phyloP scores from a whole-genome alignment of 2,329 filamentous ascomycete genomes.

The Fusarium multiceps region DNA sequence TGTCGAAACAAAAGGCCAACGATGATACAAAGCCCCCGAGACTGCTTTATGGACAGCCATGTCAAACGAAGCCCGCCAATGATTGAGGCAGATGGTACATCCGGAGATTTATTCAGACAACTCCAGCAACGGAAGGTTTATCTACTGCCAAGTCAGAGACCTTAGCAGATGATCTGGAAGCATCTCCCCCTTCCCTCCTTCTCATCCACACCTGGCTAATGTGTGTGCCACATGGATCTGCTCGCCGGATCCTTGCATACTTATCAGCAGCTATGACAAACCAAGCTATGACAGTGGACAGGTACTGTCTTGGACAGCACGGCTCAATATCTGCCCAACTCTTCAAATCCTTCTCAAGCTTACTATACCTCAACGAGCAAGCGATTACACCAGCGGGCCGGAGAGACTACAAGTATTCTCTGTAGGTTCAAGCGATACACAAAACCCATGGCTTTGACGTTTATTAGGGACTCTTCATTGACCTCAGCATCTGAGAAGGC shows the following conservation, averaged over 20 bases:
- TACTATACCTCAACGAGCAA: background rate
- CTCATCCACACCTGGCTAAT: background rate
- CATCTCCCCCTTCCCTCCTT: background rate
- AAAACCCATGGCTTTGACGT: background rate
- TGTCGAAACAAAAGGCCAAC: constrained; percentile 18
- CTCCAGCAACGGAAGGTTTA: background rate
- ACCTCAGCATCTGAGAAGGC: background rate
- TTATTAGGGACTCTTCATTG: no score
- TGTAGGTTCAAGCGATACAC: background rate
- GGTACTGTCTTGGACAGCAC: background rate
- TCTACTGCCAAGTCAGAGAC: background rate
- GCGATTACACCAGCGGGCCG: no score
- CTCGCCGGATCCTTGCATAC: constrained; percentile 16
- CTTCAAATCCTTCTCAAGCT: background rate
- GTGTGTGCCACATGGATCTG: background rate
- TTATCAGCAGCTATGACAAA: constrained; percentile 3
- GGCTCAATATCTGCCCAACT: background rate
- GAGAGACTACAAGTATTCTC: no score
- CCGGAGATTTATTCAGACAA: background rate
- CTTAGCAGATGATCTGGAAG: constrained; percentile 7
- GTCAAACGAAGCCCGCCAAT: constrained; percentile 3
- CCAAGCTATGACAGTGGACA: background rate
- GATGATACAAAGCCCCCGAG: constrained; percentile 28
- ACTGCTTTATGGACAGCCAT: constrained; percentile 5
- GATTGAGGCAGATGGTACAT: constrained; percentile 1